Evolutionary conservation across 2,329 filamentous ascomycete species (phyloP).

Genomic region (Pseudogymnoascus sp.): DNA sequence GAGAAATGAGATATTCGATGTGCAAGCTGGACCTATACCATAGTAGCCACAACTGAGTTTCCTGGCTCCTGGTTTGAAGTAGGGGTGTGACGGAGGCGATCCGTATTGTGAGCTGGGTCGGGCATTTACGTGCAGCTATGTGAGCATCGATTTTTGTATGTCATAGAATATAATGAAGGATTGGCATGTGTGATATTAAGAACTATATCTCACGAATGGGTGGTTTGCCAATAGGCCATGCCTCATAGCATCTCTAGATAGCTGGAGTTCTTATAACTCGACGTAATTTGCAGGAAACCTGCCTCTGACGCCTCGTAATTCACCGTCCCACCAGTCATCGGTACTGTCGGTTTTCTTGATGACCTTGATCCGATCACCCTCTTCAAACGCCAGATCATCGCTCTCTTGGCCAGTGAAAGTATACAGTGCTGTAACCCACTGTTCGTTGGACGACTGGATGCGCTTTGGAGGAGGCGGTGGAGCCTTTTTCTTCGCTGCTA

Average conservation of each 20-base stretch:
- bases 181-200: background rate
- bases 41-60: background rate
- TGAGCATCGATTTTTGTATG: background rate
- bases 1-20: conserved; percentile 77
- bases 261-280: background rate
- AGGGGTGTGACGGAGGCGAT: background rate
- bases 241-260: background rate
- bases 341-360: conserved; percentile 71
- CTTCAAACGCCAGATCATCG: conserved; percentile 67
- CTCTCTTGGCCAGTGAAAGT: conserved; percentile 63
- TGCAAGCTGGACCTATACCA: conserved; percentile 24
- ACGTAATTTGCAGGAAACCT: conserved; percentile 77
- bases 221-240: background rate
- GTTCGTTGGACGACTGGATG: conserved; percentile 39
- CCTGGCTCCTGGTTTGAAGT: background rate
- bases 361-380: conserved; percentile 72
- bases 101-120: background rate
- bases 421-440: conserved; percentile 67
- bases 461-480: conserved; percentile 67
- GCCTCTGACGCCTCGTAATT: conserved; percentile 61
- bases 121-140: background rate
- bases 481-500: conserved; percentile 61
- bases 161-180: background rate
- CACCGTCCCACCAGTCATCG: conserved; percentile 86
- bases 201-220: background rate